Evolutionary conservation across 2,329 filamentous ascomycete genomes (phyloP).

Genomic region (Diaporthe ampelina): DNA sequence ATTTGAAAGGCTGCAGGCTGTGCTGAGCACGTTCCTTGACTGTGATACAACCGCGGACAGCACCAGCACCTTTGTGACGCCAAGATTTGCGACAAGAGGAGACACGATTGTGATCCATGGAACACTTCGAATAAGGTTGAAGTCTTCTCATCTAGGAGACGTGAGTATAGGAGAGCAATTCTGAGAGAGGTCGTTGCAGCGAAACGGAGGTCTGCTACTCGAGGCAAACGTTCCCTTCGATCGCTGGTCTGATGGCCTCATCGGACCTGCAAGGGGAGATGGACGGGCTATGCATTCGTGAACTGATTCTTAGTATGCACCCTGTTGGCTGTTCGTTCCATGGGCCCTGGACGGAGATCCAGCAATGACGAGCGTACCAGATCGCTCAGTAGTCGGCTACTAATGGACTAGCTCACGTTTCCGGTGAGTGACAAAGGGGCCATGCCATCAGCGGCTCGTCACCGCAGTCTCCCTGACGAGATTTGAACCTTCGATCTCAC

Average conservation of each 20-base stretch:
- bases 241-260: background rate
- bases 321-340: background rate
- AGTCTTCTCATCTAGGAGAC: background rate
- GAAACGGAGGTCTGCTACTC: background rate
- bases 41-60: no score
- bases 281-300: background rate
- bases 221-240: background rate
- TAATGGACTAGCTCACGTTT: slow-evolving; percentile 3
- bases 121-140: background rate
- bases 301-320: background rate
- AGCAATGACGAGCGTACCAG: background rate
- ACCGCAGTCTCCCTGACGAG: background rate
- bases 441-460: background rate
- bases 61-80: background rate
- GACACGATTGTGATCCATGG: background rate
- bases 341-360: background rate
- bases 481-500: background rate
- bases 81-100: background rate
- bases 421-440: background rate
- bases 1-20: no score
- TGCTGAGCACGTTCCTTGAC: background rate
- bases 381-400: background rate
- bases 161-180: no score
- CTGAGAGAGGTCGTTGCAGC: background rate
- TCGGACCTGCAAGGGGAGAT: background rate